Percentiles rank a stretch among this genome's conserved stretches.
These are phyloP conservation scores for Artemisia argyi DNA, from an alignment of 129 eudicot species.

Conservation along the genomic window DNA sequence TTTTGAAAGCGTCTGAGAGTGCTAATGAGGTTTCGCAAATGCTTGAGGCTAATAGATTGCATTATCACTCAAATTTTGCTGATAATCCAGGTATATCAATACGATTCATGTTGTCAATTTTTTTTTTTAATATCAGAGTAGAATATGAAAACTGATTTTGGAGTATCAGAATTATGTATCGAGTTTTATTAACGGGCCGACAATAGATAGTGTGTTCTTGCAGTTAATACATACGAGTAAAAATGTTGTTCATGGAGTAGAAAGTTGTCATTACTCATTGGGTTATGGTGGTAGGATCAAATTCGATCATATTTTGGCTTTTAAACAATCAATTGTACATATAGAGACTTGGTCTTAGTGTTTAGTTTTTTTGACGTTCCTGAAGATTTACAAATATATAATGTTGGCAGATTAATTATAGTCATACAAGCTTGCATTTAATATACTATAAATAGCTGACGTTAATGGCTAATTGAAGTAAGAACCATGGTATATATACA, in stretches of 20 bases:
- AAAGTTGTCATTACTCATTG: no score
- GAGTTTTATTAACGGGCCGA: no score
- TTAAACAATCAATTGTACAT: neutral
- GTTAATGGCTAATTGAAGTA: neutral
- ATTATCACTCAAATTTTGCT: conserved; percentile 95
- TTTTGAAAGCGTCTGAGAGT: conserved; percentile 87
- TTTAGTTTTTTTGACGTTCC: neutral
- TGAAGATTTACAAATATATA: neutral
- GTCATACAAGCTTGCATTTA: neutral
- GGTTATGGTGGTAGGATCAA: no score
- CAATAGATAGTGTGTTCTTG: no score
- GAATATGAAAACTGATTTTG: neutral
- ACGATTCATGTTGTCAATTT: neutral
- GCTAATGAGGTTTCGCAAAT: conserved; percentile 87
- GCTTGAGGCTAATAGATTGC: conserved; percentile 94
- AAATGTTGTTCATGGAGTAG: no score
- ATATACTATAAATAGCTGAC: neutral
- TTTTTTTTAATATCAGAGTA: neutral
- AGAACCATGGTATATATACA: neutral
- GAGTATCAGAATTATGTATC: no score
- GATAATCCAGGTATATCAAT: conserved; percentile 60
- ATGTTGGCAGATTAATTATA: no score
- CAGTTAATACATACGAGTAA: no score
- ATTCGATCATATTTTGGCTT: neutral
- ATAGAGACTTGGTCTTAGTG: neutral